Evolutionary conservation across 768 basidiomycete genomes (phyloP), one percentile per base, ranked within the genome.

Genomic region (Boletus speciosus): DNA sequence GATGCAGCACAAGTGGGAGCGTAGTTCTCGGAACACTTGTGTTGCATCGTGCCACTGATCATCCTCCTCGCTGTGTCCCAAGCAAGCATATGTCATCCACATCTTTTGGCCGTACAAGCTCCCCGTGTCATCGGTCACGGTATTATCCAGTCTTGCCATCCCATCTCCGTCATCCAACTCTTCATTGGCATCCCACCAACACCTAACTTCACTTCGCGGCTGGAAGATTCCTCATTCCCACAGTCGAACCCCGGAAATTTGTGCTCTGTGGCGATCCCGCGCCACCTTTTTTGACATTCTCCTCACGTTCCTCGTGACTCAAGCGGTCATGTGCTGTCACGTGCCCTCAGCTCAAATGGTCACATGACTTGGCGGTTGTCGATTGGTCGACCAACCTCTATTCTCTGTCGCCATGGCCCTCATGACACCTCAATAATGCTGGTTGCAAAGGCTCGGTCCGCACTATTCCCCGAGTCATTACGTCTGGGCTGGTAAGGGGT

Each of bases 21-120:
- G 78, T 62, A 68, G 76, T 77, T 55, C 78, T 79, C 74, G 66
- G 53, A 71, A 76, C 73, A 66, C 73, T 70, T 69, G 73, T 69
- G 36, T 49, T 60, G 52, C 46, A 19, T 47, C 54, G 61, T 67
- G 60, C 49, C 58, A n/a, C 44, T 25, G 21, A 23, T 37, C 36
- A 36, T 40, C 27, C 11, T 42, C 21, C 7, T 16, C 43, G 6
- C 10, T 31, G 16, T n/a, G 16, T 25, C 16, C 39, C 21, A 31
- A 15, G 12, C 14, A 36, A 37, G 21, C n/a, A 3, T 34, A 16
- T 25, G n/a, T 40, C 25, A 27, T 27, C 25, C 25, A 27, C 25
- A 27, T 27, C 5, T 27, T 27, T 14, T 38, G 32, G 5, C 19
- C 19, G 12, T 25, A 37, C 47, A 37, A 36, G 32, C 14, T 10